Evolutionary conservation across 2,329 filamentous ascomycete species (phyloP), one percentile per base, ranked within the genome.

Genomic region (Aspergillus phoenicis): DNA sequence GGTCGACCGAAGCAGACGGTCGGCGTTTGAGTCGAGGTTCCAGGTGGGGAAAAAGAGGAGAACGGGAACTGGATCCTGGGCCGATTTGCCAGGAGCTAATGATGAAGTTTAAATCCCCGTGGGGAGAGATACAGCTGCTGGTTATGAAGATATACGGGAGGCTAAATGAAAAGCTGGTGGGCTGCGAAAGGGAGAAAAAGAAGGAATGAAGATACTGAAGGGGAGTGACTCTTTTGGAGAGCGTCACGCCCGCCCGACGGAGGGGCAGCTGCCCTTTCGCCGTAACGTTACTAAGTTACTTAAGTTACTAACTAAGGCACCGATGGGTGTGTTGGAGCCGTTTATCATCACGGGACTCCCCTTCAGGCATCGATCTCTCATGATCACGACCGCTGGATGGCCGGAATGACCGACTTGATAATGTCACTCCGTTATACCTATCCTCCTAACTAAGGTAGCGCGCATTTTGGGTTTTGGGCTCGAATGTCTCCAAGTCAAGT

Each of bases 51-150:
- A 59, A 58, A 39, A 20, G n/a, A 45, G 30, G n/a, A 62, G 41
- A 53, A 36, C 41, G 48, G 58, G 53, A 57, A 51, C 54, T 61
- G 59, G 60, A 60, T 49, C 48, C 39, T 20, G 52, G 47, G 52
- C 57, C 52, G 57, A 52, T 62, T 60, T 28, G 38, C 53, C 47
- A 58, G 47, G 54, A 48, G 55, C 38, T 62, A 59, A 58, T 41
- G n/a, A 15, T 22, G 30, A 47, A 59, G 55, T 58, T 59, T 56
- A 52, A 58, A 62, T 59, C 62, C 63, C 63, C 63, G 63, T 65
- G 63, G 62, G 63, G 36, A 47, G 53, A 26, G 53, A 33, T 28
- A 55, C 11, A 28, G 8, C 41, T 24, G 41, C 41, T n/a, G 5
- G 3, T 7, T 22, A 45, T 54, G 43, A 13, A 30, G 7, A 24